Evolutionary conservation across 345 rosid genomes (phyloP).

Genomic region (Passiflora organensis): DNA sequence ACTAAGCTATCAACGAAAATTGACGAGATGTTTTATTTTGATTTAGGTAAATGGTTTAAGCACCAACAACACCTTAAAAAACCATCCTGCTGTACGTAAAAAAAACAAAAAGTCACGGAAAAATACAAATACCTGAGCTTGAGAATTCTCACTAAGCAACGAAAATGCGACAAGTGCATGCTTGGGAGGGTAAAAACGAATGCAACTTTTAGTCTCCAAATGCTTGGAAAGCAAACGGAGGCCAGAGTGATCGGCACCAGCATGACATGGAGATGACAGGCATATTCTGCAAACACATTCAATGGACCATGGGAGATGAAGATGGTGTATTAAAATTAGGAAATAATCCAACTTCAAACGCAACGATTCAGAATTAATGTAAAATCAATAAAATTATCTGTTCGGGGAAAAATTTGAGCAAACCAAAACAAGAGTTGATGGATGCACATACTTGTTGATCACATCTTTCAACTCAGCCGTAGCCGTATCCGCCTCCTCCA

Average conservation of each 20-base stretch:
- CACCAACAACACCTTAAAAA: too few relatives aligned
- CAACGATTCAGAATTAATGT: background rate
- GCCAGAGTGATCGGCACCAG: slow-evolving; percentile 22
- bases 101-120: background rate
- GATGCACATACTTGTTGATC: slow-evolving; percentile 30
- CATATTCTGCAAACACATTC: slow-evolving; percentile 45
- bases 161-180: slow-evolving; percentile 55
- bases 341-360: background rate
- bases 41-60: too few relatives aligned
- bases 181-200: slow-evolving; percentile 30
- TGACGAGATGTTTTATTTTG: too few relatives aligned
- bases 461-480: slow-evolving; percentile 60
- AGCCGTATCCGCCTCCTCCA: slow-evolving; percentile 62
- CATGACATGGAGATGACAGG: slow-evolving; percentile 28
- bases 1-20: too few relatives aligned
- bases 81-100: too few relatives aligned
- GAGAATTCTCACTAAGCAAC: slow-evolving; percentile 50
- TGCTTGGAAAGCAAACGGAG: slow-evolving; percentile 20
- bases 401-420: too few relatives aligned
- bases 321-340: background rate
- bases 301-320: background rate
- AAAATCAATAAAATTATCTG: background rate
- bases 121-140: slow-evolving; percentile 12
- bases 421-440: background rate
- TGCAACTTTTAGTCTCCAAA: slow-evolving; percentile 28